Evolutionary conservation across 192 early-diverging fungal species (phyloP), one percentile per base, ranked within the genome.

Genomic region (Gorgonomyces haynaldii): DNA sequence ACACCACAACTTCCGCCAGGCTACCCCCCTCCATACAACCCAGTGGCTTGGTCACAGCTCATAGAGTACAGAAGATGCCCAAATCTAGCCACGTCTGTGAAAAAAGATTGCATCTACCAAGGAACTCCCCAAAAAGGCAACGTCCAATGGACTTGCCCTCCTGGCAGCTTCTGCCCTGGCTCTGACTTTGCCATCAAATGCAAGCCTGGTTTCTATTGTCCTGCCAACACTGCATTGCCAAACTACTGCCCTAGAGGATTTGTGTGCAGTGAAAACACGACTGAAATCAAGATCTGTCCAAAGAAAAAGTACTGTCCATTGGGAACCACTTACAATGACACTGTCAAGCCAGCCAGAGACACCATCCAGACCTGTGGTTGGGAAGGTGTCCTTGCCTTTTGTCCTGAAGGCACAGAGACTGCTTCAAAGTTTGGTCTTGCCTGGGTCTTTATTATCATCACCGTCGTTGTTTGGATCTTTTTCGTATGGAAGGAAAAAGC

Each of bases 241-340:
- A 44, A 66, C 40, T 76, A 78, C 47, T 84, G 82, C 52, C 74
- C 69, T 34, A 34, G 54, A 0, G 76, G 78, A 7, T 78, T 66
- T 44, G 73, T 70, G 29, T 81, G 81, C 51, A 28, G 25, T 2
- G 22, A 32, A 2, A 26, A 49, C 15, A 23, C 46, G 2, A 49
- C 12, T 2, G 24, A 9, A n/a, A 38, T 49, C 19, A 16, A 35
- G 9, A 21, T 29, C 19, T 49, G 46, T 20, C 31, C 30, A 1
- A 41, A 41, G 4, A 7, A 4, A 41, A 41, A 41, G 9, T 49
- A 27, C 15, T 49, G 51, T 52, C 42, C 42, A 27, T 26, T 13
- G 7, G 46, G 46, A 12, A 49, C 46, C 5, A 13, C 28, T 2
- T n/a, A n/a, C n/a, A n/a, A n/a, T n/a, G n/a, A n/a, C n/a, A n/a